Percentiles rank a stretch among this genome's conserved stretches.
Conservation (phyloP, 1,284 basidiomycete species). For the Singerocomus inundabilis region DNA sequence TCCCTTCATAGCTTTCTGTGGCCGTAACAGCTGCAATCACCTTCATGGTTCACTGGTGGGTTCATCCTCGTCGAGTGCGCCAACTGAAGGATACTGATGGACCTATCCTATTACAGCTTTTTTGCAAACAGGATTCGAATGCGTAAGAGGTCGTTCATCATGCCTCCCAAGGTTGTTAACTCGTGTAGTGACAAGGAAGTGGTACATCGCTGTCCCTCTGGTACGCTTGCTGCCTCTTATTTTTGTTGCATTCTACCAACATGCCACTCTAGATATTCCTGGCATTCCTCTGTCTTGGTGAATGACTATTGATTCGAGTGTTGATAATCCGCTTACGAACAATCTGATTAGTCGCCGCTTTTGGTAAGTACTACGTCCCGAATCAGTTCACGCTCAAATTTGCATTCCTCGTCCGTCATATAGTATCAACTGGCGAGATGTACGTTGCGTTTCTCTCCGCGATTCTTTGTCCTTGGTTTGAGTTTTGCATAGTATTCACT, state of each 20-base stretch:
- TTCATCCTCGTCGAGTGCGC: neutral
- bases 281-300: slow-evolving; percentile 34
- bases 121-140: slow-evolving; percentile 35
- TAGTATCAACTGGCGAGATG: slow-evolving; percentile 35
- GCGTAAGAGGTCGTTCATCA: slow-evolving; percentile 16
- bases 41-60: slow-evolving; percentile 34
- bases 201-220: slow-evolving; percentile 32
- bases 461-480: neutral
- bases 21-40: slow-evolving; percentile 32
- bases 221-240: slow-evolving; percentile 13
- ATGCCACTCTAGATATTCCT: slow-evolving; percentile 22
- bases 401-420: neutral
- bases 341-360: slow-evolving; percentile 25
- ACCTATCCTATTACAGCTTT: slow-evolving; percentile 17
- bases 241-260: neutral
- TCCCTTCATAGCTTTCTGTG: slow-evolving; percentile 27
- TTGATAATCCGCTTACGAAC: slow-evolving; percentile 1
- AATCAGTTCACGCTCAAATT: neutral
- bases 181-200: slow-evolving; percentile 30
- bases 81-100: neutral
- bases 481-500: slow-evolving; percentile 18
- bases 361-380: slow-evolving; percentile 19
- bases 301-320: slow-evolving; percentile 14
- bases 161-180: slow-evolving; percentile 6
- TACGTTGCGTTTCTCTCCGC: slow-evolving; percentile 8